These are phyloP conservation scores for Fusarium sp. DNA, from an alignment of 2,329 filamentous ascomycete species.

Conservation along the genomic window DNA sequence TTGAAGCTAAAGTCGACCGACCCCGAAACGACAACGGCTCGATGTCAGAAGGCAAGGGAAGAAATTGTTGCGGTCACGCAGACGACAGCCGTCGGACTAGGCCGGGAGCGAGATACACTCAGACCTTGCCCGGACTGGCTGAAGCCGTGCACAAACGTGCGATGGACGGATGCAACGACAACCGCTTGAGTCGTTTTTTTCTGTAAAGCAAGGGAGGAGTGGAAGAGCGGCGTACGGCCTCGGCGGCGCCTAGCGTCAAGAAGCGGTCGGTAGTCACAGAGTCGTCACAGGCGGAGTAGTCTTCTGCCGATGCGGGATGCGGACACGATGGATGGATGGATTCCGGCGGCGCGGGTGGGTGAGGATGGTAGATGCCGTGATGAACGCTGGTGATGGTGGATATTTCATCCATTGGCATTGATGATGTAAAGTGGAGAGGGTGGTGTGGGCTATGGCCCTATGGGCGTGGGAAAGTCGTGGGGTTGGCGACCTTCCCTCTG, in stretches of 20 bases:
- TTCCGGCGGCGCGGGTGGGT: neutral
- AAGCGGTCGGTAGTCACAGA: neutral
- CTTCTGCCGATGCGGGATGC: slow-evolving; percentile 3
- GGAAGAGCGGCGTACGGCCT: neutral
- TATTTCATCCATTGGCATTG: slow-evolving; percentile 15
- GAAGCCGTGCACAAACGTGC: slow-evolving; percentile 11
- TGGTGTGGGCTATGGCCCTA: slow-evolving; percentile 39
- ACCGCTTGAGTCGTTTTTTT: neutral
- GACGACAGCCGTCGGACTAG: neutral
- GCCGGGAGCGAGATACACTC: neutral
- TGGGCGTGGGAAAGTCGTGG: slow-evolving; percentile 29
- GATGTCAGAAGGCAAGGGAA: slow-evolving; percentile 3
- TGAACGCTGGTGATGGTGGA: slow-evolving; percentile 23
- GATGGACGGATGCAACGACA: neutral
- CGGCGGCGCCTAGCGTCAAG: slow-evolving; percentile 7
- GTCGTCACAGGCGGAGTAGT: neutral
- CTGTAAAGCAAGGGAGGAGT: neutral
- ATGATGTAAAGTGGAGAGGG: slow-evolving; percentile 37
- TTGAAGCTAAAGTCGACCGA: neutral
- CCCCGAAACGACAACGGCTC: neutral
- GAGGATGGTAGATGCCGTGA: slow-evolving; percentile 3
- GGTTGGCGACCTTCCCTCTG: slow-evolving; percentile 1
- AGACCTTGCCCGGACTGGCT: slow-evolving; percentile 2
- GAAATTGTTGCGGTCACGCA: slow-evolving; percentile 1
- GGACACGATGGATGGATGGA: neutral